Percentiles rank a stretch among this genome's conserved stretches.
Conservation (phyloP, 768 basidiomycete genomes). For the Mycena maculata region DNA sequence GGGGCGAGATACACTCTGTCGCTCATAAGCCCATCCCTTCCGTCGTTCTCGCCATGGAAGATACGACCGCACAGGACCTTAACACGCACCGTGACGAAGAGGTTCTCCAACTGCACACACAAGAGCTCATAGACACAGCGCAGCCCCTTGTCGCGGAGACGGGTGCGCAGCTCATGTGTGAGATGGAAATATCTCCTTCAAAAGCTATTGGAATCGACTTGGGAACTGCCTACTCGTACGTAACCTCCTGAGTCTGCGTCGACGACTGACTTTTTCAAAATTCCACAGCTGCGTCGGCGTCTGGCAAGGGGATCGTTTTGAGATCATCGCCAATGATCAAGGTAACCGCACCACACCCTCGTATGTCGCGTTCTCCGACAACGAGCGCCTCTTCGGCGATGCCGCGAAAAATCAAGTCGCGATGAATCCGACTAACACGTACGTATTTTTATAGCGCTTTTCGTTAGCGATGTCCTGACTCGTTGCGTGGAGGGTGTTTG, state of each 20-base stretch:
- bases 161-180: slow-evolving; percentile 13
- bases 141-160: slow-evolving; percentile 10
- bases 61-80: slow-evolving; percentile 7
- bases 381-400: not conserved
- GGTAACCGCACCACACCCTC: not conserved
- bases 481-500: not conserved
- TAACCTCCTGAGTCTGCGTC: not conserved
- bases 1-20: slow-evolving; percentile 7
- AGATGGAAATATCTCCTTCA: slow-evolving; percentile 23
- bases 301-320: not conserved
- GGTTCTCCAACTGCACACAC: slow-evolving; percentile 14
- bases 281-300: not conserved
- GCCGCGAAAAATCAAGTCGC: not conserved
- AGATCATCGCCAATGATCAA: not conserved
- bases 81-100: slow-evolving; percentile 3
- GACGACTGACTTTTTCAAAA: not conserved
- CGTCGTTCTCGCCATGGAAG: slow-evolving; percentile 13
- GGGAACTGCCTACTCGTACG: slow-evolving; percentile 58
- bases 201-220: slow-evolving; percentile 73
- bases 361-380: not conserved
- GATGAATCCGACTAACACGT: not conserved
- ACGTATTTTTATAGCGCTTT: not conserved
- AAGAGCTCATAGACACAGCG: slow-evolving; percentile 2
- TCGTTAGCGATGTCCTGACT: not conserved
- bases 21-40: slow-evolving; percentile 8